phyloP scores from a whole-genome alignment of 2,329 filamentous ascomycete species.

The Aquanectria penicillioides region DNA sequence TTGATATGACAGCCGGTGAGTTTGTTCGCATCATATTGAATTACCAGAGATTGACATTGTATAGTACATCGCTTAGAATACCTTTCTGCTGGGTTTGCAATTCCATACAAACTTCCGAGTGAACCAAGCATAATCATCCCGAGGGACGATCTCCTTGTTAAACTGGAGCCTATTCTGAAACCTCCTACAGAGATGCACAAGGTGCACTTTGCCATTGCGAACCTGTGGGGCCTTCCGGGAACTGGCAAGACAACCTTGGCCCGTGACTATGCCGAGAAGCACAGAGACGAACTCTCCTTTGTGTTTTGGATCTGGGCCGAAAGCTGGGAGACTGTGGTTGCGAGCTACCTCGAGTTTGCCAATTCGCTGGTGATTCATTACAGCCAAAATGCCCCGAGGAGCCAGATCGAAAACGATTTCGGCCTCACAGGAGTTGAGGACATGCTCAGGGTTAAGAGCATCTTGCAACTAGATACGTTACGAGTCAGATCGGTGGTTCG shows the following conservation, averaged over 20 bases:
- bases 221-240: constrained; percentile 16
- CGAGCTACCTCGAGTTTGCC: constrained; percentile 22
- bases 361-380: constrained; percentile 12
- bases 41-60: background rate
- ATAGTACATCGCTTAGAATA: constrained; percentile 18
- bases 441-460: constrained; percentile 21
- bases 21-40: background rate
- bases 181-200: background rate
- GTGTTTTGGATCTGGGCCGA: constrained; percentile 23
- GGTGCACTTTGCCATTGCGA: constrained; percentile 21
- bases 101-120: constrained; percentile 15
- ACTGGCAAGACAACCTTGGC: constrained; percentile 23
- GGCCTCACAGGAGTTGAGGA: constrained; percentile 19
- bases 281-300: constrained; percentile 10
- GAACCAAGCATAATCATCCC: constrained; percentile 9
- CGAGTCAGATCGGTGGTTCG: constrained; percentile 19
- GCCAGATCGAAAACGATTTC: constrained; percentile 16
- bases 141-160: constrained; percentile 3
- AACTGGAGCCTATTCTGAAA: background rate
- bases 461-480: constrained; percentile 20
- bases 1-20: constrained; percentile 18
- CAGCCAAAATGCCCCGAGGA: constrained; percentile 9
- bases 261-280: constrained; percentile 14
- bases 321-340: constrained; percentile 22
- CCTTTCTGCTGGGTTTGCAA: constrained; percentile 9